Base-by-base conservation (phyloP, 306 rosid genomes). In the Hippophae gyantsensis region DNA sequence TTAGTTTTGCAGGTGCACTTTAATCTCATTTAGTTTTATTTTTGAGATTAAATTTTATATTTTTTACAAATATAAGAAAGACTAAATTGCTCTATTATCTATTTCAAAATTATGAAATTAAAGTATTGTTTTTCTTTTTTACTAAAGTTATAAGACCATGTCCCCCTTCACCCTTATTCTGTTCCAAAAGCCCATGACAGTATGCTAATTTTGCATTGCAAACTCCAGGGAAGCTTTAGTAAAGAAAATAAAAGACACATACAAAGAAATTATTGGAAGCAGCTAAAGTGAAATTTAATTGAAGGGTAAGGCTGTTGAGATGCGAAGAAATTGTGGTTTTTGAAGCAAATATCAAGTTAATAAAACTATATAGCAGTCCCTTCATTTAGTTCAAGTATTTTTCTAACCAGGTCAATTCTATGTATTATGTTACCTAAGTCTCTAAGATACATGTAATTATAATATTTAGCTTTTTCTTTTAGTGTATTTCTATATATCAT, bases 161-260 rank as follows among this genome's bases (percentile, higher is more conserved):
- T 0, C 23, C 23, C 23, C 23, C 23, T 18, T 18, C 23, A 18
- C 23, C 23, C 23, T 18, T 18, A 18, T 18, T 55, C 9, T 46
- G 13, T 54, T 54, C 7, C 3, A 23, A 43, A 42, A 42, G 50
- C 9, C 9, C 13, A 27, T 2, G 4, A 0, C 13, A 12, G 1
- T 41, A 49, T 1, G 14, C 48, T 49, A 14, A 5, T 48, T 6
- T 67, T 43, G 62, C 6, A 48, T 46, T 43, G 26, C 63, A 57
- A 73, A 73, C 77, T 51, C 63, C 89, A 89, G 97, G 92, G 89
- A 86, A 63, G 84, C 69, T 45, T 75, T 89, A 50, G 0, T 76
- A 67, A 44, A 54, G 61, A 86, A 86, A 74, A 8, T 89, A 60
- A 84, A 82, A 71, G 89, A 68, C 13, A 73, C 82, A 43, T 78